Evolutionary conservation across 2,329 filamentous ascomycete genomes (phyloP).

Genomic region (Acrodontium crateriforme): DNA sequence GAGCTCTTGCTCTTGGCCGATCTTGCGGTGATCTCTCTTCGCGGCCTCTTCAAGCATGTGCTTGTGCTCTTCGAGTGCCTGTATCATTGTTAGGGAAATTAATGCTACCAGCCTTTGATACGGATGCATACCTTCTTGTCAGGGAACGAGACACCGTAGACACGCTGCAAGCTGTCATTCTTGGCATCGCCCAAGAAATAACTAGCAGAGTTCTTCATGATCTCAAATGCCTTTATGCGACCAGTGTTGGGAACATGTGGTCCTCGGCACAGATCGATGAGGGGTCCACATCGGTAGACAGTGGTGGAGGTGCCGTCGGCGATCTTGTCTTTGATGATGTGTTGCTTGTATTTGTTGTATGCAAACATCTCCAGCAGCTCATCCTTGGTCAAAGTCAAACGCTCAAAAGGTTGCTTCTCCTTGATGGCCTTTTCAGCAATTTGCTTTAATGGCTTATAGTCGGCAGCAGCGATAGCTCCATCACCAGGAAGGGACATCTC

Average conservation of each 20-base stretch:
- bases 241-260: constrained; percentile 90
- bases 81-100: background rate
- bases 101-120: constrained; percentile 1
- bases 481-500: constrained; percentile 77
- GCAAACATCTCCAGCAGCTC: constrained; percentile 91
- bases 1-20: constrained; percentile 88
- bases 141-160: constrained; percentile 92
- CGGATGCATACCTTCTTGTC: constrained; percentile 65
- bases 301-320: constrained; percentile 80
- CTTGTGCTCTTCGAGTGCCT: constrained; percentile 64
- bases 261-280: constrained; percentile 90
- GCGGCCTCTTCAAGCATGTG: constrained; percentile 96
- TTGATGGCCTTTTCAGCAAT: constrained; percentile 77
- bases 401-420: constrained; percentile 91
- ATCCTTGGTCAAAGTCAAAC: constrained; percentile 76
- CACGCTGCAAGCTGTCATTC: constrained; percentile 90
- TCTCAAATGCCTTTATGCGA: constrained; percentile 85
- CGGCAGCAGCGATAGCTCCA: constrained; percentile 54
- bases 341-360: constrained; percentile 97
- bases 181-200: constrained; percentile 91
- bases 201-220: constrained; percentile 74
- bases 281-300: constrained; percentile 82
- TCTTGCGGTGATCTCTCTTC: constrained; percentile 86
- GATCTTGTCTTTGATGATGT: constrained; percentile 91
- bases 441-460: constrained; percentile 75